Percentiles rank a stretch among this genome's conserved stretches.
Evolutionary conservation across 2,329 filamentous ascomycete species (phyloP).

Genomic region (Diaporthe nobilis): DNA sequence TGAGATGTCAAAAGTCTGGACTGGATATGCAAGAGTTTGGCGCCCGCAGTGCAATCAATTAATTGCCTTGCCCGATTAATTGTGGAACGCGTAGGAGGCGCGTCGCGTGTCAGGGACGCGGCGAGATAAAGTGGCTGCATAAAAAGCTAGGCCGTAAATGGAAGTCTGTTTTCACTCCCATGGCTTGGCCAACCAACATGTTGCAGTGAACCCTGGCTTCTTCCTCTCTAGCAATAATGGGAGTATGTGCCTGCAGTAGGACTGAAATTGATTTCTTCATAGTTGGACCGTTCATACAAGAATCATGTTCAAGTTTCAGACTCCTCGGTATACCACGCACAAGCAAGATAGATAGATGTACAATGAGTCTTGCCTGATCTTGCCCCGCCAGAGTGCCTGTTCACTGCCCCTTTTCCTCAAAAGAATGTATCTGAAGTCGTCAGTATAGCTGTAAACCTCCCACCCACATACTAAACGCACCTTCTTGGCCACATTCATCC

Average conservation of each 20-base stretch:
- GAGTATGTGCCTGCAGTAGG: background rate
- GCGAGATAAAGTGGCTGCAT: constrained; percentile 39
- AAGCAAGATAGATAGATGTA: background rate
- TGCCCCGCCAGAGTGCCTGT: background rate
- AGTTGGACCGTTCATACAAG: background rate
- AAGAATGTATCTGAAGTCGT: constrained; percentile 40
- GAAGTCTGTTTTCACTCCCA: constrained; percentile 33
- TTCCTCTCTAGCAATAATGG: background rate
- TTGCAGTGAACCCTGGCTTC: background rate
- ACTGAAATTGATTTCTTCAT: background rate
- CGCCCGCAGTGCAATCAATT: constrained; percentile 25
- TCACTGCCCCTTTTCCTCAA: constrained; percentile 30
- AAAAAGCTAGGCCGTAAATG: constrained; percentile 29
- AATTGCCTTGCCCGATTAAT: constrained; percentile 28
- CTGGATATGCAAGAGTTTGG: constrained; percentile 28
- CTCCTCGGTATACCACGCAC: background rate
- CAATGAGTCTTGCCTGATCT: background rate
- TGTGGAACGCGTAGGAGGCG: constrained; percentile 34
- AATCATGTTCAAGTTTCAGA: background rate
- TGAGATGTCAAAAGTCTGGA: constrained; percentile 22
- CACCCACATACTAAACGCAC: background rate
- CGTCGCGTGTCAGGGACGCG: constrained; percentile 38
- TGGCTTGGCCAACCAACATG: constrained; percentile 4
- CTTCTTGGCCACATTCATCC: constrained; percentile 78
- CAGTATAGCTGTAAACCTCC: background rate